Percentiles rank a stretch among this genome's conserved stretches.
These are phyloP conservation scores for Lodderomyces pseudojiufengensis DNA, from an alignment of 1,139 yeast species.

Conservation along the genomic window DNA sequence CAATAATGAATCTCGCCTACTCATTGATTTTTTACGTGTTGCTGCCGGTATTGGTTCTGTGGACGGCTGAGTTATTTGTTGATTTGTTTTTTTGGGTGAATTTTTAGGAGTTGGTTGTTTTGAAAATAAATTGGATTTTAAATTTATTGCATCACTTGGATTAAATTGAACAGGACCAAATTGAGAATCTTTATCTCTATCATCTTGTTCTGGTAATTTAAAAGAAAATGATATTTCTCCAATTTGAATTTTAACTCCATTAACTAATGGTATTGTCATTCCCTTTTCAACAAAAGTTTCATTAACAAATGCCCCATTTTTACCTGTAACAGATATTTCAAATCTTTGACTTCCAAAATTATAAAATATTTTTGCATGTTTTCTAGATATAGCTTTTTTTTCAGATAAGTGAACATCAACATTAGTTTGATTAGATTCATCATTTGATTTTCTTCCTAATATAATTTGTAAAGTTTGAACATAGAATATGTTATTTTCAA, in stretches of 20 bases:
- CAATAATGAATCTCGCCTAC: conserved; percentile 15
- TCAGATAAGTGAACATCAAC: conserved; percentile 92
- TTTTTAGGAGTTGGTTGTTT: conserved; percentile 19
- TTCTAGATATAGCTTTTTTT: conserved; percentile 84
- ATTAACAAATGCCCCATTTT: conserved; percentile 95
- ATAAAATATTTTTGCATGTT: conserved; percentile 92
- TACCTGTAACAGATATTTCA: conserved; percentile 83
- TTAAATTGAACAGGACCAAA: conserved; percentile 37
- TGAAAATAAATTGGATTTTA: conserved; percentile 43
- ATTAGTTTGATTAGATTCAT: conserved; percentile 48
- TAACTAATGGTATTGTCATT: conserved; percentile 77
- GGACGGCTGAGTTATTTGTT: neutral
- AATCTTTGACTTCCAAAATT: conserved; percentile 93
- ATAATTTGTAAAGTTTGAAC: conserved; percentile 94
- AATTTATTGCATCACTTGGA: conserved; percentile 52
- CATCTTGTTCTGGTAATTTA: conserved; percentile 61
- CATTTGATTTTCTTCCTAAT: conserved; percentile 83
- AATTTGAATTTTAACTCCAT: conserved; percentile 83
- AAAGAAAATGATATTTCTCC: conserved; percentile 89
- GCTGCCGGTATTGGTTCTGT: neutral
- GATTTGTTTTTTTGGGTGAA: conserved; percentile 12
- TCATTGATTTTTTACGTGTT: conserved; percentile 12
- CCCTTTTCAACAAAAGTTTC: conserved; percentile 86
- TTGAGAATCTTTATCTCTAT: conserved; percentile 23
- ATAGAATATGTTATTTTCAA: conserved; percentile 87